Conservation (phyloP, 1,284 basidiomycete genomes). For the Neotropicomus parvogracilis region DNA sequence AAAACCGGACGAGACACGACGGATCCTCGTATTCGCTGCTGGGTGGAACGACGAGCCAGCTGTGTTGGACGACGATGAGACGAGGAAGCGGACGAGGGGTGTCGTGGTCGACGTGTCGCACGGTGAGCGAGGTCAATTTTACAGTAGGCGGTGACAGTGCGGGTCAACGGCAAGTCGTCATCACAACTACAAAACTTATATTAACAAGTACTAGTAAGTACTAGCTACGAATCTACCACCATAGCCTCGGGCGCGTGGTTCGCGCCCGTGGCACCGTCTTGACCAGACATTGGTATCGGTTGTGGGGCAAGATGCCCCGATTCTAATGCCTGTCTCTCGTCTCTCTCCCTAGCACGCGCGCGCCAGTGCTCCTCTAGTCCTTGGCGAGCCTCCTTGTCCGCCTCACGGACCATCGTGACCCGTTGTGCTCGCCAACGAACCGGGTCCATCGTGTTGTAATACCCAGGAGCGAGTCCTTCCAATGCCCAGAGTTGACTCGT, state of each 20-base stretch:
- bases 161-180: conserved; percentile 25
- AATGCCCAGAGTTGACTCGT: conserved; percentile 58
- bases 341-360: conserved; percentile 33
- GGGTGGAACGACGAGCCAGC: conserved; percentile 1
- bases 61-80: background rate
- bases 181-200: no score
- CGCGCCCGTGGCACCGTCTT: background rate
- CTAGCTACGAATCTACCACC: conserved; percentile 36
- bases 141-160: conserved; percentile 5
- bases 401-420: conserved; percentile 53
- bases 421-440: conserved; percentile 48
- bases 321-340: conserved; percentile 34
- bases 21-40: conserved; percentile 38
- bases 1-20: conserved; percentile 45
- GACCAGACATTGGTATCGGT: background rate
- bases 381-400: conserved; percentile 45
- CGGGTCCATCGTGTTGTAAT: conserved; percentile 63
- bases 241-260: conserved; percentile 25
- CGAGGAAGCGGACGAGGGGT: background rate
- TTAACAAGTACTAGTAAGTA: no score
- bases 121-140: conserved; percentile 5
- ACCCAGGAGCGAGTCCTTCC: conserved; percentile 62
- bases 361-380: conserved; percentile 41
- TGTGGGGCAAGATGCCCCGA: conserved; percentile 26
- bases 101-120: conserved; percentile 16